phyloP scores from a whole-genome alignment of 208 protist species.

The Naegleria lovaniensis region DNA sequence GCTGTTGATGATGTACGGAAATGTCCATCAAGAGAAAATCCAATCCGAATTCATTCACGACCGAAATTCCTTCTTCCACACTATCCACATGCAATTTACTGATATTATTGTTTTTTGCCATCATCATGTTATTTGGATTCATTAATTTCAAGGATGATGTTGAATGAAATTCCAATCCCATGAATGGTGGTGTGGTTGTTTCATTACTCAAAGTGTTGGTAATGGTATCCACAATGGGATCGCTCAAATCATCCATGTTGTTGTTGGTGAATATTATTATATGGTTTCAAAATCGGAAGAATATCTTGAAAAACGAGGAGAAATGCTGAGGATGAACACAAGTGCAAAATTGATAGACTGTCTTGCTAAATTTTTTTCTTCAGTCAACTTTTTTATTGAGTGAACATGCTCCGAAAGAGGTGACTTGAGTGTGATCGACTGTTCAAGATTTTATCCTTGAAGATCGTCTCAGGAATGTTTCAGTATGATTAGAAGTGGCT shows the following conservation, averaged over 20 bases:
- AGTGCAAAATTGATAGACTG: too few relatives aligned
- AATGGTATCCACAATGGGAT: slow-evolving; percentile 9
- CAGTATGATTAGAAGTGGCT: too few relatives aligned
- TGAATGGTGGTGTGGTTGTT: neutral
- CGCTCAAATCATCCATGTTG: neutral
- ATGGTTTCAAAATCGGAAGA: too few relatives aligned
- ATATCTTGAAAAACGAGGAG: too few relatives aligned
- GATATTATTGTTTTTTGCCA: neutral
- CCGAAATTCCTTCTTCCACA: neutral
- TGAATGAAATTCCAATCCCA: neutral
- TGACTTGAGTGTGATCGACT: too few relatives aligned
- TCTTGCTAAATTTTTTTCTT: too few relatives aligned
- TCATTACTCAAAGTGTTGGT: neutral
- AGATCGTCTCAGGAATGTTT: too few relatives aligned
- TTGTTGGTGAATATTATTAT: too few relatives aligned
- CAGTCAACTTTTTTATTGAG: too few relatives aligned
- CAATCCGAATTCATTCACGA: neutral
- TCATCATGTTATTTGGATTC: neutral
- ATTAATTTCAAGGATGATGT: neutral
- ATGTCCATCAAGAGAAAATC: neutral
- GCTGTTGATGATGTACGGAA: neutral
- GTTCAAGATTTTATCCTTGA: too few relatives aligned
- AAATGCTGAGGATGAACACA: too few relatives aligned
- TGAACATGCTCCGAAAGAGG: too few relatives aligned
- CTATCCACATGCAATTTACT: neutral